phyloP scores from a whole-genome alignment of 345 rosid species.

The Trapa incisa region DNA sequence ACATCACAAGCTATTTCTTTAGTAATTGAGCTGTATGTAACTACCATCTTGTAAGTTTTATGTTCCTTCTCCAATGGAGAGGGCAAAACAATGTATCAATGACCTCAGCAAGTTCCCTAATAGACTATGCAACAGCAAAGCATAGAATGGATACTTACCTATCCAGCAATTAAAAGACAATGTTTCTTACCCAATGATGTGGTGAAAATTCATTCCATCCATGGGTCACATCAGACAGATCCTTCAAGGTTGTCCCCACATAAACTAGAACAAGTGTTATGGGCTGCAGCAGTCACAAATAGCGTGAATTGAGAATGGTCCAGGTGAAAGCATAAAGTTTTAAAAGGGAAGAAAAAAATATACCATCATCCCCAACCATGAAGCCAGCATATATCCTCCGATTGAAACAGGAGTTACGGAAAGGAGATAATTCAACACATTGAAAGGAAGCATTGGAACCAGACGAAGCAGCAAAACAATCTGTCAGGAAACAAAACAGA shows the following conservation, averaged over 20 bases:
- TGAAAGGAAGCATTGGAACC: constrained; percentile 91
- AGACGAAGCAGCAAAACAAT: constrained; percentile 84
- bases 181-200: constrained; percentile 66
- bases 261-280: constrained; percentile 85
- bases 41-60: background rate
- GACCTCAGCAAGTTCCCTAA: background rate
- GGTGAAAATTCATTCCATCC: constrained; percentile 85
- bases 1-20: too few relatives aligned
- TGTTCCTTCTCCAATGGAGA: background rate
- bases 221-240: constrained; percentile 97
- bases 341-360: constrained; percentile 6
- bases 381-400: constrained; percentile 77
- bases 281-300: constrained; percentile 38
- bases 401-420: constrained; percentile 85
- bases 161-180: too few relatives aligned
- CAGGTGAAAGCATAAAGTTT: background rate
- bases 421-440: constrained; percentile 86
- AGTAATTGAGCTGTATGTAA: too few relatives aligned
- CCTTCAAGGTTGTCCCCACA: constrained; percentile 89
- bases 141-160: background rate
- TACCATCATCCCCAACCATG: constrained; percentile 99
- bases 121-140: background rate
- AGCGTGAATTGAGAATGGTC: background rate
- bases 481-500: background rate
- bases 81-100: background rate